Evolutionary conservation across 163 green algal genomes (phyloP), one percentile per base, ranked within the genome.

Genomic region (Smithsoniella earleae): DNA sequence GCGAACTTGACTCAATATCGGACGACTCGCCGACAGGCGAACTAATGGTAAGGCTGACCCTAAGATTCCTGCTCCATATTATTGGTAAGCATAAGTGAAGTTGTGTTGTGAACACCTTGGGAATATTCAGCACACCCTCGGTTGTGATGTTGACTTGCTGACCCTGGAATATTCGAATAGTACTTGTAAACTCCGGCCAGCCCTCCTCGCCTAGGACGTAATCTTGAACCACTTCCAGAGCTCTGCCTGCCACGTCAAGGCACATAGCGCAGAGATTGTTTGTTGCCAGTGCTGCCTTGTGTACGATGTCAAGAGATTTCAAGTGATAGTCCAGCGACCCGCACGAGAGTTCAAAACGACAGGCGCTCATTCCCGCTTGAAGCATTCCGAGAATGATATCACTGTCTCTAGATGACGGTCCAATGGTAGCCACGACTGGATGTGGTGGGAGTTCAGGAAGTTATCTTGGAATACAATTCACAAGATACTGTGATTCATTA

Each of bases 401-500:
- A 25, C 33, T 27, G 8, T 64, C 13, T 1, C 49, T 64, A 36
- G 49, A 36, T 10, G 49, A 25, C 6, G 6, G 16, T 10, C 49
- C 49, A 27, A 64, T 64, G 13, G 49, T 64, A 1, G 49, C 49
- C 49, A 64, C 49, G 13, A 64, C 49, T 64, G 49, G 25, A 64
- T 10, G 33, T 10, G 13, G 25, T 13, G 8, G 25, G 8, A 25
- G 8, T 10, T 6, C 33, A 13, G 49, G 8, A 27, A 64, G 25
- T 10, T 54, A 20, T 20, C 44, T 18, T 54, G 20, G 20, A 25
- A 54, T 20, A 54, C 44, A 64, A 64, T 27, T 18, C 0, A 64
- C 16, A 64, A 27, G 5, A 6, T 10, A 64, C 16, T 25, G 13
- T 13, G 8, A 6, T 36, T 2, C 25, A 6, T 25, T 25, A 64